Conservation (phyloP, 106 monocot species). For the Vanilla planifolia region DNA sequence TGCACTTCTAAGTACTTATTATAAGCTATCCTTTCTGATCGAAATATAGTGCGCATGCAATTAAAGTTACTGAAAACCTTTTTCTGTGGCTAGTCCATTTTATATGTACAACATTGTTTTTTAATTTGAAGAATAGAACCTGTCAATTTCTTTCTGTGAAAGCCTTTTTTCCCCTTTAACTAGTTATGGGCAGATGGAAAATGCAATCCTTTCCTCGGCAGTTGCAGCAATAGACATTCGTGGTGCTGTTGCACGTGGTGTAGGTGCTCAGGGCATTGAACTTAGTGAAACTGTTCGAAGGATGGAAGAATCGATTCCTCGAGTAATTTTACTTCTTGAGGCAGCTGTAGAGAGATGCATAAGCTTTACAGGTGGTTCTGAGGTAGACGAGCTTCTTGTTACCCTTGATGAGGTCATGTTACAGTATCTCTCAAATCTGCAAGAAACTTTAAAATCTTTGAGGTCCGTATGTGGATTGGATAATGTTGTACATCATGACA, state of each 20-base stretch:
- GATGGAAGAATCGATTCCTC: constrained; percentile 97
- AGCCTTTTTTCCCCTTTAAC: background rate
- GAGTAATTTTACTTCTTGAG: constrained; percentile 83
- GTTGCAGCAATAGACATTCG: constrained; percentile 73
- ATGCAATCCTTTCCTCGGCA: constrained; percentile 81
- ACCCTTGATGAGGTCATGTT: constrained; percentile 80
- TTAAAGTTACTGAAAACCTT: background rate
- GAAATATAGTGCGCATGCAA: background rate
- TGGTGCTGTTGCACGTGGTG: constrained; percentile 85
- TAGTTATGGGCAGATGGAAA: constrained; percentile 92
- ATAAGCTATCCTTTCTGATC: background rate
- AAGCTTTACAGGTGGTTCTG: constrained; percentile 86
- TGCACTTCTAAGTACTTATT: constrained; percentile 12
- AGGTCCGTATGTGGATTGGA: constrained; percentile 81
- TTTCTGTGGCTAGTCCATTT: background rate
- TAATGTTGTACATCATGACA: constrained; percentile 39
- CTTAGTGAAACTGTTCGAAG: constrained; percentile 98
- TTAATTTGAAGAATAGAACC: constrained; percentile 1
- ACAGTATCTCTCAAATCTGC: constrained; percentile 82
- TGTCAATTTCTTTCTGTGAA: constrained; percentile 4
- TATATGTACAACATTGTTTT: background rate
- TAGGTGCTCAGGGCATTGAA: constrained; percentile 98
- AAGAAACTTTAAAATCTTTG: constrained; percentile 89
- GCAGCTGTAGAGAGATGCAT: constrained; percentile 96
- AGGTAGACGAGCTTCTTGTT: constrained; percentile 82